These are phyloP conservation scores for Blastocrithidia nonstop DNA, from an alignment of 208 protist genomes.

Conservation along the genomic window DNA sequence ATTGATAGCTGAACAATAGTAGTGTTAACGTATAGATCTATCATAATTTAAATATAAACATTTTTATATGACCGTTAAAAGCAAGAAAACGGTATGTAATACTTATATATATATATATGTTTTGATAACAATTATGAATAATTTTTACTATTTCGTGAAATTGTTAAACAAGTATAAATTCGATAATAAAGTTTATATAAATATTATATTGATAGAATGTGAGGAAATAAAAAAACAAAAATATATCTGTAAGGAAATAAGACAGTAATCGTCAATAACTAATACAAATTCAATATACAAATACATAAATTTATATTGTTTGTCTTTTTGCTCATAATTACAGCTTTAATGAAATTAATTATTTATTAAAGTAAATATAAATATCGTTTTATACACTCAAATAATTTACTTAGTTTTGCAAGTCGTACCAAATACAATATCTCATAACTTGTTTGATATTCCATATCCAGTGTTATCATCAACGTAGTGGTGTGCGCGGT, in stretches of 20 bases:
- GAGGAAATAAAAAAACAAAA: slow-evolving; percentile 2
- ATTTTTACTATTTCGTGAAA: neutral
- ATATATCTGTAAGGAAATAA: slow-evolving; percentile 2
- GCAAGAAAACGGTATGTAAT: neutral
- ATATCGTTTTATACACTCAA: neutral
- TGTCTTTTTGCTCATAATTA: too few species aligned
- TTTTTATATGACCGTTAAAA: slow-evolving; percentile 5
- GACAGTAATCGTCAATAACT: too few species aligned
- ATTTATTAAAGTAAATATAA: too few species aligned
- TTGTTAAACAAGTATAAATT: neutral
- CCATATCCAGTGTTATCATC: slow-evolving; percentile 21
- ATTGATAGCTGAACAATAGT: neutral
- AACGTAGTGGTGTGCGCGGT: slow-evolving; percentile 40
- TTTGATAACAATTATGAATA: too few species aligned
- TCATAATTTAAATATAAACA: slow-evolving; percentile 5
- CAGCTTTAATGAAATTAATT: too few species aligned
- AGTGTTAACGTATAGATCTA: neutral
- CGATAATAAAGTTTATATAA: slow-evolving; percentile 1
- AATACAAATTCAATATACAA: too few species aligned
- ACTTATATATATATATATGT: neutral
- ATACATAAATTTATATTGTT: too few species aligned
- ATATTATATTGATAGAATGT: slow-evolving; percentile 1
- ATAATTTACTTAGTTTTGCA: slow-evolving; percentile 5
- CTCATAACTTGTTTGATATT: slow-evolving; percentile 32
- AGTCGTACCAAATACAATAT: slow-evolving; percentile 24